Evolutionary conservation across 2,329 filamentous ascomycete genomes (phyloP).

Genomic region (Aspergillus phoenicis): DNA sequence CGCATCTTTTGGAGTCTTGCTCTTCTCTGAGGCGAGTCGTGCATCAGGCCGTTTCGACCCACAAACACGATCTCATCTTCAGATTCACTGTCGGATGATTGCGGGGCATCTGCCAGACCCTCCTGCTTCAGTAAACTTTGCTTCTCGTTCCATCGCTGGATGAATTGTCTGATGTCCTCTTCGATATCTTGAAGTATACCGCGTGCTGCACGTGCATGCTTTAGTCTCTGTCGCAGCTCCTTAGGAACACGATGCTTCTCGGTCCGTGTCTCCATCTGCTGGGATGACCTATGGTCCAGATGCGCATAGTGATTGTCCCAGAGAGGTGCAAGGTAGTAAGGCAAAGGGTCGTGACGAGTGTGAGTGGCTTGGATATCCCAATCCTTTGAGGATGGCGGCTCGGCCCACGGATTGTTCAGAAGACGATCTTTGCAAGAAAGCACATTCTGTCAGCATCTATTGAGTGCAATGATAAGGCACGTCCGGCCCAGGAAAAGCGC

Average conservation of each 20-base stretch:
- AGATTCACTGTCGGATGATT: conserved; percentile 50
- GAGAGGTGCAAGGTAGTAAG: conserved; percentile 84
- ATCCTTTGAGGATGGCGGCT: conserved; percentile 79
- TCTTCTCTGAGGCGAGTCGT: conserved; percentile 59
- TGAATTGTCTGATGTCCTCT: conserved; percentile 76
- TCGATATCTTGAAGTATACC: conserved; percentile 82
- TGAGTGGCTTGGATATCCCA: conserved; percentile 83
- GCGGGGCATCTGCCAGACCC: conserved; percentile 48
- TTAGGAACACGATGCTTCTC: conserved; percentile 64
- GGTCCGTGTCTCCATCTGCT: conserved; percentile 38
- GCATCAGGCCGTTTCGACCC: conserved; percentile 67
- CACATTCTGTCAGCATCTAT: conserved; percentile 27
- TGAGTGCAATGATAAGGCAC: background rate
- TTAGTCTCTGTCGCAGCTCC: conserved; percentile 77
- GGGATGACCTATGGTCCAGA: conserved; percentile 40
- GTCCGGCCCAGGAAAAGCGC: background rate
- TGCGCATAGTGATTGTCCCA: conserved; percentile 68
- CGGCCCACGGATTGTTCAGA: conserved; percentile 79
- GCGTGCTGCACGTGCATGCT: conserved; percentile 76
- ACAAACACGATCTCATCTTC: conserved; percentile 94
- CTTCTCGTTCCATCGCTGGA: conserved; percentile 61
- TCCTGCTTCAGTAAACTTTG: conserved; percentile 53
- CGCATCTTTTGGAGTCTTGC: conserved; percentile 53
- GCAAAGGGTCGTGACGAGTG: conserved; percentile 70
- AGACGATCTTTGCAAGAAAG: conserved; percentile 67